Conservation (phyloP, 805 yeast species). For the Saturnispora kantuleensis region DNA sequence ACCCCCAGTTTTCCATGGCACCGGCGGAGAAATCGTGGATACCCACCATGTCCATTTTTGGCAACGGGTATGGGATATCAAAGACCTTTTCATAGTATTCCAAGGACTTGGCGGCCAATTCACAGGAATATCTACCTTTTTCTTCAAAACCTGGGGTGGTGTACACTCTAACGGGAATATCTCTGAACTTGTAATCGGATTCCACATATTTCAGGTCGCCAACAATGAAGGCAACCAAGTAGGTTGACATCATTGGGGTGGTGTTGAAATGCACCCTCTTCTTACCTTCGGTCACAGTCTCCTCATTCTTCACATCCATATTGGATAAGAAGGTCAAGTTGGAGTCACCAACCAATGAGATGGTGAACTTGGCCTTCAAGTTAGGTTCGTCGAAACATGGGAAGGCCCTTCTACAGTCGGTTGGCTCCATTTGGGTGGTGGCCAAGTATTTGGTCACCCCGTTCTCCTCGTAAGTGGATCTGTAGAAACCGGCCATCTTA, state of each 20-base stretch:
- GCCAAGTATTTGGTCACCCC: constrained; percentile 37
- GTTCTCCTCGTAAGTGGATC: constrained; percentile 37
- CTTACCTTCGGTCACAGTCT: constrained; percentile 11
- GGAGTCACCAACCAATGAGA: constrained; percentile 30
- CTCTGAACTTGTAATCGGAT: constrained; percentile 34
- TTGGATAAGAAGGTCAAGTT: constrained; percentile 37
- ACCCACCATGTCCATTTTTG: constrained; percentile 74
- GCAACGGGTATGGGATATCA: constrained; percentile 59
- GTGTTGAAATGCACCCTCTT: constrained; percentile 32
- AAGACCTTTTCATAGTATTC: constrained; percentile 43
- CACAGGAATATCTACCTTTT: constrained; percentile 39
- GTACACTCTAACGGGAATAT: constrained; percentile 43
- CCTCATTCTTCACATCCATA: constrained; percentile 32
- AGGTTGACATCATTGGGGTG: constrained; percentile 48
- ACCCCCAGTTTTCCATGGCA: constrained; percentile 91
- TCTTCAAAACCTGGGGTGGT: constrained; percentile 40
- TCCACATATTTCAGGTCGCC: constrained; percentile 50
- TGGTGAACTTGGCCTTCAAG: constrained; percentile 45
- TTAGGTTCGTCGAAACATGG: constrained; percentile 53
- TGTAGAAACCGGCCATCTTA: constrained; percentile 51
- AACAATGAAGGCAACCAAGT: constrained; percentile 47
- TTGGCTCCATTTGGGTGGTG: constrained; percentile 54
- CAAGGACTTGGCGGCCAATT: constrained; percentile 41
- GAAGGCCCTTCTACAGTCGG: constrained; percentile 51
- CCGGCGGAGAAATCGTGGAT: constrained; percentile 74